Percentiles rank a stretch among this genome's conserved stretches.
Evolutionary conservation across 2,329 filamentous ascomycete species (phyloP).

Genomic region (Hypoxylon sp.): DNA sequence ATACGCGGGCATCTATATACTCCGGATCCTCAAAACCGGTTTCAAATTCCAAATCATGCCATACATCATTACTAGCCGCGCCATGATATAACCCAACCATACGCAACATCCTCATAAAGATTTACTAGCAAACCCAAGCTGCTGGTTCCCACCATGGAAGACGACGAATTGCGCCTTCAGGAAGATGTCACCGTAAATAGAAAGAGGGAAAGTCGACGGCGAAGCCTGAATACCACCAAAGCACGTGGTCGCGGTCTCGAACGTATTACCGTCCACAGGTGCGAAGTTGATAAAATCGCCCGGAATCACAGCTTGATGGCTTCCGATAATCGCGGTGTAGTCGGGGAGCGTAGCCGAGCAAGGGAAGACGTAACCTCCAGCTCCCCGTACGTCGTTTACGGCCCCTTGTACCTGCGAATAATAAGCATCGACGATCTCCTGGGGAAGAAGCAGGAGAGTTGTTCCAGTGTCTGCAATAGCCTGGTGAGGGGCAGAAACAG

Average conservation of each 20-base stretch:
- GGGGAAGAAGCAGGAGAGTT: conserved; percentile 72
- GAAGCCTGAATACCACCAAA: conserved; percentile 77
- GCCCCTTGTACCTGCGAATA: conserved; percentile 70
- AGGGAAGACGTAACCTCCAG: conserved; percentile 70
- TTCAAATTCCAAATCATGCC: conserved; percentile 10
- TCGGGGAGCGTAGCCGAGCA: conserved; percentile 66
- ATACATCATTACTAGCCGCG: conserved; percentile 1
- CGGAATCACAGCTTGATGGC: conserved; percentile 49
- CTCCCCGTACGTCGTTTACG: conserved; percentile 59
- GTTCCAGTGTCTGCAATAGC: conserved; percentile 75
- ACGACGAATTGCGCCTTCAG: conserved; percentile 79
- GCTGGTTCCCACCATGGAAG: conserved; percentile 66
- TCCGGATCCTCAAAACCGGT: conserved; percentile 7
- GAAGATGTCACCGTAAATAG: conserved; percentile 79
- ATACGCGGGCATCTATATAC: conserved; percentile 6
- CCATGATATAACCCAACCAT: background rate
- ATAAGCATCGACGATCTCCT: conserved; percentile 67
- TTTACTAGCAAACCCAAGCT: conserved; percentile 65
- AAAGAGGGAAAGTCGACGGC: conserved; percentile 67
- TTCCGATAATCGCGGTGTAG: conserved; percentile 52
- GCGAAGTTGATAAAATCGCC: conserved; percentile 63
- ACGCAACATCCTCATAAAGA: conserved; percentile 33
- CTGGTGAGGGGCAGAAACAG: conserved; percentile 46
- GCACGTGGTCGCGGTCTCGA: conserved; percentile 68
- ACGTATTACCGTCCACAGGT: conserved; percentile 64